Conservation (phyloP, 805 yeast species). For the Kodamaea kaohsiungensis region DNA sequence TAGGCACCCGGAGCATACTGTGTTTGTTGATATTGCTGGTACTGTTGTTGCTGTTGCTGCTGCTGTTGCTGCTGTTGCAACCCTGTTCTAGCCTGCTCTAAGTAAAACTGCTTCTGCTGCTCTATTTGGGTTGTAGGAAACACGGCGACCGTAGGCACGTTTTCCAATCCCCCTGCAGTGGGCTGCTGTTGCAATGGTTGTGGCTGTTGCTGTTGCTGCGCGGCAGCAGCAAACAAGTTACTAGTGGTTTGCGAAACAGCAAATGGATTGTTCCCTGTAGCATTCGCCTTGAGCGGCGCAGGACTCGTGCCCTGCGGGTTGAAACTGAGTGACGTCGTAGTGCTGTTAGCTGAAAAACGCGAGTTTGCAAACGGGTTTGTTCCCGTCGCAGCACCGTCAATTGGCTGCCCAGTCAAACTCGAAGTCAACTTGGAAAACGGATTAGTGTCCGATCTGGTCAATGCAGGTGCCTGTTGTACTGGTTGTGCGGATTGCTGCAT, state of each 20-base stretch:
- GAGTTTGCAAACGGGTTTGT: conserved; percentile 51
- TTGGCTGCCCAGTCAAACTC: conserved; percentile 18
- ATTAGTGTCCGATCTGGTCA: conserved; percentile 35
- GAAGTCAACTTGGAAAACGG: conserved; percentile 32
- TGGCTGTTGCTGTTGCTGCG: conserved; percentile 18
- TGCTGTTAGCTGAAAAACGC: conserved; percentile 33
- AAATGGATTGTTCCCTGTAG: conserved; percentile 67
- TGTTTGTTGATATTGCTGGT: conserved; percentile 14
- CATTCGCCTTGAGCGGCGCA: conserved; percentile 26
- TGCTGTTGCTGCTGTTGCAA: conserved; percentile 29
- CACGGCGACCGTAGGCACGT: conserved; percentile 63
- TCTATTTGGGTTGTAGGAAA: conserved; percentile 64
- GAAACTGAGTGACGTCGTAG: conserved; percentile 34
- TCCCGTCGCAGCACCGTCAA: conserved; percentile 27
- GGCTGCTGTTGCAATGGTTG: conserved; percentile 47
- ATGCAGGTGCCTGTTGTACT: conserved; percentile 6
- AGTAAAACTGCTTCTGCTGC: conserved; percentile 35
- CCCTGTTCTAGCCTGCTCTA: conserved; percentile 38
- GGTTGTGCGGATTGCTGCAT: conserved; percentile 8
- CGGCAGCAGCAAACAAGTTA: conserved; percentile 29
- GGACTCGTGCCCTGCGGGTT: conserved; percentile 17
- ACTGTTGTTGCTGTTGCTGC: conserved; percentile 24
- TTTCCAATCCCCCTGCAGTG: conserved; percentile 75
- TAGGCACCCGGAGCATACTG: conserved; percentile 11
- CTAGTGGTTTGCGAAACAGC: conserved; percentile 41